Base-by-base conservation (phyloP, 2,329 filamentous ascomycete species). In the Anthostomella pinea region DNA sequence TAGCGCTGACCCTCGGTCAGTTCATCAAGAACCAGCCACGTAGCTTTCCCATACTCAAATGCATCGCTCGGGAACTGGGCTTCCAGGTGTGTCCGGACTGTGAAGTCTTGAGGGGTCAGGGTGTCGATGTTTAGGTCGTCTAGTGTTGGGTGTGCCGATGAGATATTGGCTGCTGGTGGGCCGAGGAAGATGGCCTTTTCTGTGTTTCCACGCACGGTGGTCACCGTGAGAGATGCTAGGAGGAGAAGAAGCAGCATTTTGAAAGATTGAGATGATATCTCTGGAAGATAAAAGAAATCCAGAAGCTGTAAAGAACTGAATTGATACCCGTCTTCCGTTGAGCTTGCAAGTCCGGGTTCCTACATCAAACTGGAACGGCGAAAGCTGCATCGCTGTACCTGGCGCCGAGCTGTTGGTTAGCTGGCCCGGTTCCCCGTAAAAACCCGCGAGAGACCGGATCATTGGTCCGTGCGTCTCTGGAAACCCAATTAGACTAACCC, bases 121-220 rank as follows among this genome's bases (percentile, higher is more conserved):
- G 70, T 64, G 46, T 77, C 69, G 36, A 94, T 72, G 30, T 74
- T 72, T 23, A 90, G 69, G 53, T 77, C 69, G 41, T 77, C 70
- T 32, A 87, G 62, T 17, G 66, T 73, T 39, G 75, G 76, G 49
- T 69, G 71, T 33, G 68, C 60, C 35, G 73, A 62, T 22, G 83
- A 76, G 29, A 85, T 63, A 36, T 70, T 62, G 53, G 78, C 62
- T 20, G 70, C 62, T 20, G 67, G 58, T 8, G 90, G 89, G 15
- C 79, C 88, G 22, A 84, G 69, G 67, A 98, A 97, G 55, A 97
- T 87, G 51, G 78, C 73, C 66, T 98, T 98, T 62, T 97, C 93
- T 37, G 85, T 84, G 62, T 98, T 97, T 60, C 85, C 88, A 49
- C 60, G 54, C 43, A 57, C 62, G 27, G 47, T 29, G 17, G 43